Percentiles rank a stretch among this genome's conserved stretches.
phyloP scores from a whole-genome alignment of 164 flowering plant species.

The Vitis rotundifolia region DNA sequence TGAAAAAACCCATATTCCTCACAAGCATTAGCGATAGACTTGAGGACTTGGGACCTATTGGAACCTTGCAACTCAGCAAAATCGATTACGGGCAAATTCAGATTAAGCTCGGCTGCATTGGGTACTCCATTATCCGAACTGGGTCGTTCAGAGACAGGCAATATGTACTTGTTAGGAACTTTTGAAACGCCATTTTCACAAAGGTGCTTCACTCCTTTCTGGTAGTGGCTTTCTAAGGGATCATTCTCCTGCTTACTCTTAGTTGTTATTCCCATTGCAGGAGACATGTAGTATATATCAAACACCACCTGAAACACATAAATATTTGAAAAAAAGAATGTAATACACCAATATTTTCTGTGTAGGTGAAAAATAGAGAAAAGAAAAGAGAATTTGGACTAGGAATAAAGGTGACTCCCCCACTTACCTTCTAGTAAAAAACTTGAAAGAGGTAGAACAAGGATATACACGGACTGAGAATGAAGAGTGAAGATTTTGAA shows the following conservation, averaged over 20 bases:
- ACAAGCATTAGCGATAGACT: constrained; percentile 68
- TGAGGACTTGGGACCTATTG: constrained; percentile 48
- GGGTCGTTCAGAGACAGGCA: constrained; percentile 67
- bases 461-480: not conserved
- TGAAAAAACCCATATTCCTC: constrained; percentile 77
- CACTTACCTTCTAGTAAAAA: too few species aligned
- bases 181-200: constrained; percentile 53
- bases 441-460: not conserved
- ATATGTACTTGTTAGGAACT: constrained; percentile 73
- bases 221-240: constrained; percentile 31
- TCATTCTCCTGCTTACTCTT: constrained; percentile 8
- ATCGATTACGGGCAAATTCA: constrained; percentile 72
- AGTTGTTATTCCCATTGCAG: constrained; percentile 26
- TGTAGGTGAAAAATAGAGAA: not conserved
- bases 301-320: not conserved
- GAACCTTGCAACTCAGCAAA: constrained; percentile 61
- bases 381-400: not conserved
- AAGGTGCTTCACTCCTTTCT: constrained; percentile 77
- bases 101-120: not conserved
- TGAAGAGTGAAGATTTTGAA: not conserved
- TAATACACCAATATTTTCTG: not conserved
- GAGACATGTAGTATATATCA: constrained; percentile 23
- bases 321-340: not conserved
- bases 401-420: too few species aligned
- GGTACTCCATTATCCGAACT: not conserved